A percentile compares a stretch with the other conserved stretches of the same genome.
These are phyloP conservation scores for Tolypocladium sp. DNA, from an alignment of 2,329 filamentous ascomycete species.

Conservation along the genomic window DNA sequence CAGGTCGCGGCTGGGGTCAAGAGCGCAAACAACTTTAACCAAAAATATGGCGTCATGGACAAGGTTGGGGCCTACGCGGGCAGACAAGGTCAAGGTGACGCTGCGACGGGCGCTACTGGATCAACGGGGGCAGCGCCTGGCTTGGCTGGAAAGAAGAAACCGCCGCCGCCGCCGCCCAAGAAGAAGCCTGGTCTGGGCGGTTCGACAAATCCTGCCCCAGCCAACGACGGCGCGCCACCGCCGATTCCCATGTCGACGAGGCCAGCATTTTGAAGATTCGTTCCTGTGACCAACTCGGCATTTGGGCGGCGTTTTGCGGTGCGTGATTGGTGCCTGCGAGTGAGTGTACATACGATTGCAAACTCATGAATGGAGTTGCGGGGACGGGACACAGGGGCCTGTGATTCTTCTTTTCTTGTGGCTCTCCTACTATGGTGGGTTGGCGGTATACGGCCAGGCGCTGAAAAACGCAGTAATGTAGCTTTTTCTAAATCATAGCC, in stretches of 20 bases:
- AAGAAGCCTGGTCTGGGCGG: slow-evolving; percentile 35
- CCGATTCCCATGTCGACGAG: slow-evolving; percentile 44
- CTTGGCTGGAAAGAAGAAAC: slow-evolving; percentile 40
- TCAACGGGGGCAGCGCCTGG: slow-evolving; percentile 1
- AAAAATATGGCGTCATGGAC: slow-evolving; percentile 49
- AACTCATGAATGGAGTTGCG: neutral
- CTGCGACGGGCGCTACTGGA: neutral
- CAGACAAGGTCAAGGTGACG: slow-evolving; percentile 7
- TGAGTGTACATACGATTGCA: neutral
- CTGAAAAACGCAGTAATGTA: slow-evolving; percentile 1
- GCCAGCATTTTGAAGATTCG: slow-evolving; percentile 30
- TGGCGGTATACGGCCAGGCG: slow-evolving; percentile 6
- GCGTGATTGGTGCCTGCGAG: neutral
- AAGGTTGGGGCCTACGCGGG: slow-evolving; percentile 21
- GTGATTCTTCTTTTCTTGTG: slow-evolving; percentile 2
- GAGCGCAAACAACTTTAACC: slow-evolving; percentile 46
- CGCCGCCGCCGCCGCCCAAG: slow-evolving; percentile 41
- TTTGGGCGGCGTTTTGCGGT: neutral
- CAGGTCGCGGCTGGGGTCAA: slow-evolving; percentile 53
- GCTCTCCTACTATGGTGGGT: slow-evolving; percentile 5
- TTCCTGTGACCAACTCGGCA: neutral
- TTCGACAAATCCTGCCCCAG: slow-evolving; percentile 6
- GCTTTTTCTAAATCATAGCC: slow-evolving; percentile 4
- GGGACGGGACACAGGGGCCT: neutral
- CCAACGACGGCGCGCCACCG: slow-evolving; percentile 30